A percentile compares a stretch with the other conserved stretches of the same genome.
Evolutionary conservation across 148 eudicot species (phyloP).

Genomic region (Linanthus parryae): DNA sequence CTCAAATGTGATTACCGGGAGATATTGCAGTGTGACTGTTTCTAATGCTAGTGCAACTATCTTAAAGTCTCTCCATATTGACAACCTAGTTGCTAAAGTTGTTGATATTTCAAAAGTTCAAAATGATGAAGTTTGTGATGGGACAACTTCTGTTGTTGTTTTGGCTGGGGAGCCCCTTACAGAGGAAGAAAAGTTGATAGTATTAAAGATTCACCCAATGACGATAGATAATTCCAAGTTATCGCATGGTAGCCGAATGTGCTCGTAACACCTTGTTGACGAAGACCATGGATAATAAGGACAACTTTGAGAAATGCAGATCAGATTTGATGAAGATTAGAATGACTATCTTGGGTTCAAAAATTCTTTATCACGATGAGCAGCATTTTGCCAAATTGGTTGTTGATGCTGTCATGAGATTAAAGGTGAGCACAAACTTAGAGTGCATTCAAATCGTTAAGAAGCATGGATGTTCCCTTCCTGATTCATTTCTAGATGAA

Average conservation of each 20-base stretch:
- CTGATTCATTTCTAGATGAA: slow-evolving; percentile 89
- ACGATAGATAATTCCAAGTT: slow-evolving; percentile 69
- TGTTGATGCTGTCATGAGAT: slow-evolving; percentile 98
- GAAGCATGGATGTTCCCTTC: slow-evolving; percentile 94
- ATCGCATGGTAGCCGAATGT: slow-evolving; percentile 97
- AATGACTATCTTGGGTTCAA: slow-evolving; percentile 95
- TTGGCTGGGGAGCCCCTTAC: slow-evolving; percentile 94
- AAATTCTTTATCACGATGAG: slow-evolving; percentile 93
- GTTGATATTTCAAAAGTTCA: slow-evolving; percentile 96
- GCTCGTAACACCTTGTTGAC: slow-evolving; percentile 69
- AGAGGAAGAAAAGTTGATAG: slow-evolving; percentile 94
- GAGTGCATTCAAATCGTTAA: slow-evolving; percentile 95
- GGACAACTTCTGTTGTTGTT: slow-evolving; percentile 97
- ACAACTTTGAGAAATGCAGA: slow-evolving; percentile 84
- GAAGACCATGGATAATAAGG: slow-evolving; percentile 79
- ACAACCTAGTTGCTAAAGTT: slow-evolving; percentile 97
- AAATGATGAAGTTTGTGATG: slow-evolving; percentile 99
- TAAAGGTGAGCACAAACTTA: slow-evolving; percentile 95
- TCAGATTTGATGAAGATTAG: slow-evolving; percentile 92
- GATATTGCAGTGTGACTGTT: slow-evolving; percentile 82
- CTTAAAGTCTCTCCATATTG: slow-evolving; percentile 91
- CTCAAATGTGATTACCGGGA: too few species aligned
- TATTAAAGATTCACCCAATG: slow-evolving; percentile 95
- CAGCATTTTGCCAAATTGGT: slow-evolving; percentile 90
- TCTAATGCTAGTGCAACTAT: slow-evolving; percentile 98